Evolutionary conservation across 306 rosid species (phyloP).

Genomic region (Crataegus laevigata): DNA sequence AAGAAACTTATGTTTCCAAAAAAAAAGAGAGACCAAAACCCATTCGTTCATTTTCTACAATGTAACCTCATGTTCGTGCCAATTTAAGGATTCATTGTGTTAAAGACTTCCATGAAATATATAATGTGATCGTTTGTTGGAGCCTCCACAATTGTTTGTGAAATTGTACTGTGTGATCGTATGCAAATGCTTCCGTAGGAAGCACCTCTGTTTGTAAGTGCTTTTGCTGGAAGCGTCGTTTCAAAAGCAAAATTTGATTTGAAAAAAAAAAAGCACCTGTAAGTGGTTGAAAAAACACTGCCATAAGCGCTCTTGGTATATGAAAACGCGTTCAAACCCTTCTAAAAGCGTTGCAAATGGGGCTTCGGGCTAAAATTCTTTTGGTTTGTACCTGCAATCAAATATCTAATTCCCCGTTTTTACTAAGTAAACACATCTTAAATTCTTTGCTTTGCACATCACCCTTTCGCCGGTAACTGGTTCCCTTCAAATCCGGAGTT

Average conservation of each 20-base stretch:
- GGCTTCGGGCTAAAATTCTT: background rate
- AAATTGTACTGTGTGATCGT: background rate
- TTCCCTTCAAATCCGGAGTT: background rate
- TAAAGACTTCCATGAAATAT: background rate
- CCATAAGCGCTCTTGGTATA: no score
- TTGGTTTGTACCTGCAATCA: background rate
- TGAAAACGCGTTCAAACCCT: no score
- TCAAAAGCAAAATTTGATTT: no score
- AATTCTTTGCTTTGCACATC: no score
- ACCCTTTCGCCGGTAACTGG: background rate
- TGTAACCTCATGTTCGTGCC: background rate
- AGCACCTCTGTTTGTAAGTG: no score
- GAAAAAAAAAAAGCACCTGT: no score
- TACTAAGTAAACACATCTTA: background rate
- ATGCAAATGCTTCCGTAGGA: no score
- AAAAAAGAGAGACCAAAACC: background rate
- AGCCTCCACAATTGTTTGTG: background rate
- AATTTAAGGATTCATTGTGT: background rate
- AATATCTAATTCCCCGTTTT: no score
- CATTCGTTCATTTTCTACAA: background rate
- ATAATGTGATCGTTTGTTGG: background rate
- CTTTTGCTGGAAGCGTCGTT: no score
- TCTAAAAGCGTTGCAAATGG: no score
- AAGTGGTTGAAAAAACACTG: no score
- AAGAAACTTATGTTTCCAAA: background rate